phyloP scores from a whole-genome alignment of 2,329 filamentous ascomycete genomes.

The Sporothrix globosa region DNA sequence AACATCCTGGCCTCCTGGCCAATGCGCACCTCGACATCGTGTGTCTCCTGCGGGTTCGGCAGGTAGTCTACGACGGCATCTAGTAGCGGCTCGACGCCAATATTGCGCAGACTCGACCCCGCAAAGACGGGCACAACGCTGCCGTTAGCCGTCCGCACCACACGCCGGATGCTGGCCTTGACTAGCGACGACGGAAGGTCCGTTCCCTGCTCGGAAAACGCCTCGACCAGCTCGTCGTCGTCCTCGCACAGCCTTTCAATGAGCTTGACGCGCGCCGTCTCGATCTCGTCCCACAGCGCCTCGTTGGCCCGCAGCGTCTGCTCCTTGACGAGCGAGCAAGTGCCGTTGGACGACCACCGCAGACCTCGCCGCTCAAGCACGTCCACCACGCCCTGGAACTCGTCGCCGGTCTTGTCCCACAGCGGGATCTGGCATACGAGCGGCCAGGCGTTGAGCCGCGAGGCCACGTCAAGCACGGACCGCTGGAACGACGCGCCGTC shows the following conservation, averaged over 20 bases:
- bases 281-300: slow-evolving; percentile 67
- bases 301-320: slow-evolving; percentile 55
- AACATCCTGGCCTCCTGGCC: slow-evolving; percentile 58
- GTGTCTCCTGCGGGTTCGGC: slow-evolving; percentile 65
- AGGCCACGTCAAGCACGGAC: slow-evolving; percentile 83
- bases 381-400: slow-evolving; percentile 81
- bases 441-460: slow-evolving; percentile 79
- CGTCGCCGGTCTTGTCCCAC: slow-evolving; percentile 80
- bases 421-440: slow-evolving; percentile 93
- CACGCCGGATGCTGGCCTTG: slow-evolving; percentile 72
- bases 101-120: slow-evolving; percentile 89
- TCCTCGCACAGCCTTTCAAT: slow-evolving; percentile 85
- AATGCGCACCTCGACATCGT: slow-evolving; percentile 35
- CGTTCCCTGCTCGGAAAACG: slow-evolving; percentile 76
- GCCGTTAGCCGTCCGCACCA: slow-evolving; percentile 69
- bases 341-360: slow-evolving; percentile 60
- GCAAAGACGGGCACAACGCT: slow-evolving; percentile 84
- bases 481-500: slow-evolving; percentile 81
- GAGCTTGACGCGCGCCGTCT: slow-evolving; percentile 73
- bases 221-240: slow-evolving; percentile 83
- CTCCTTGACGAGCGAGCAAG: slow-evolving; percentile 40
- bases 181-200: slow-evolving; percentile 71
- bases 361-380: slow-evolving; percentile 75
- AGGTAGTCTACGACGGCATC: slow-evolving; percentile 87
- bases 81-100: slow-evolving; percentile 88